Evolutionary conservation across 768 basidiomycete species (phyloP), one percentile per base, ranked within the genome.

Genomic region (Boletus reticuloceps): DNA sequence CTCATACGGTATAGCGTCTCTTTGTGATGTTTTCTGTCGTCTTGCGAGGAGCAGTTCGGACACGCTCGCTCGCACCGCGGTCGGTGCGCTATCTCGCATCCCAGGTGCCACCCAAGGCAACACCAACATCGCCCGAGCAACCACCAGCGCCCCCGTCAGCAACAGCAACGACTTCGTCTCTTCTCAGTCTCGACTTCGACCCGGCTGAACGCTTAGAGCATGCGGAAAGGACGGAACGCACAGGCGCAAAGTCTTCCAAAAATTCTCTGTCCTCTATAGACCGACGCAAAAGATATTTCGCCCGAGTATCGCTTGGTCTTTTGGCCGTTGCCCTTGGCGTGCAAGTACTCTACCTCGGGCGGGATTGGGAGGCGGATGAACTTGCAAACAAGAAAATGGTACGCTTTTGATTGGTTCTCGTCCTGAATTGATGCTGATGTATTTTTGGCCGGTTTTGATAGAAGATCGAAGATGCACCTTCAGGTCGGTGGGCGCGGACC

Each of bases 181-280:
- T 81, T 6, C 81, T 82, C 6, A 83, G 79, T 51, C 75, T 89
- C 19, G 88, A 90, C 69, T 86, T 89, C 60, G 78, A 83, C 17
- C 85, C 86, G 0, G 73, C 77, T 16, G 79, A 80, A 59, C 58
- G 37, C 20, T 3, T n/a, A 5, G 63, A 65, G 46, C 73, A 74
- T 16, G 70, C 75, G 45, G 69, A 72, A 42, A 69, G 72, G 51
- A 67, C 69, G 34, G 77, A 81, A 55, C 76, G 84, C 49, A 92
- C 90, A 0, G 90, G 91, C 14, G 91, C 91, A 48, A 79, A 75
- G 67, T 91, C 89, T 4, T 86, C 89, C 16, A 89, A 86, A 62
- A 86, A 88, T 48, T 83, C 85, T 14, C 78, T 93, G 50, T 89
- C 89, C 17, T 85, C 85, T 48, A 88, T 86, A 57, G 96, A 97